phyloP scores from a whole-genome alignment of 805 yeast species.

The Metschnikowia drakensbergensis region DNA sequence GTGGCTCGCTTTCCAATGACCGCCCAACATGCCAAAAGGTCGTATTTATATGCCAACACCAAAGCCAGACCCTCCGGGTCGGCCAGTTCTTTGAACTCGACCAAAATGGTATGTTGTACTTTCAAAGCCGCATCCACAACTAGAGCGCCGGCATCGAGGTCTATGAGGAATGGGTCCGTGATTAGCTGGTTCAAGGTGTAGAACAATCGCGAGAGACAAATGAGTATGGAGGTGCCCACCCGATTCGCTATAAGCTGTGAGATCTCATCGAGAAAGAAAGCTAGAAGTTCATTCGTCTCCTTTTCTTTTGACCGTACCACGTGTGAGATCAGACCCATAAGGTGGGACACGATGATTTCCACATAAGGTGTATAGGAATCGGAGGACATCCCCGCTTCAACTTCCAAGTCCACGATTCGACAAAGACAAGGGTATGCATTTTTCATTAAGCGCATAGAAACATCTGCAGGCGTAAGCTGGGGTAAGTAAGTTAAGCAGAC shows the following conservation, averaged over 20 bases:
- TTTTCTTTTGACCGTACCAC: constrained; percentile 16
- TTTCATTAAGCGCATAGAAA: constrained; percentile 19
- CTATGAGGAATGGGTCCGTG: constrained; percentile 26
- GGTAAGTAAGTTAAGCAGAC: constrained; percentile 27
- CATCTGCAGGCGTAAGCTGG: constrained; percentile 22
- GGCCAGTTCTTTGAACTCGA: constrained; percentile 9
- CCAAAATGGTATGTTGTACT: constrained; percentile 23
- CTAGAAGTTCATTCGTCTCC: constrained; percentile 12
- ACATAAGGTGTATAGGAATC: constrained; percentile 12
- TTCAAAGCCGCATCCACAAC: constrained; percentile 19
- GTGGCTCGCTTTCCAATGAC: constrained; percentile 16
- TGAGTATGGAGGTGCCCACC: constrained; percentile 17
- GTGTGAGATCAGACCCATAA: constrained; percentile 26
- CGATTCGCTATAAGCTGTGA: constrained; percentile 3
- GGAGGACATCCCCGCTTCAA: background rate
- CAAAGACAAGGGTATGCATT: constrained; percentile 23
- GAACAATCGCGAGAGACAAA: constrained; percentile 27
- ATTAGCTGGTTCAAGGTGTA: constrained; percentile 30
- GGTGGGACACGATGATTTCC: constrained; percentile 23
- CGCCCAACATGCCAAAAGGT: constrained; percentile 36
- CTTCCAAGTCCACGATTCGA: constrained; percentile 9
- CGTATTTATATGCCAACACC: constrained; percentile 27
- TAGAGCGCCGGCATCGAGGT: constrained; percentile 17
- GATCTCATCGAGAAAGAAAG: constrained; percentile 20
- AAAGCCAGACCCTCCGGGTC: constrained; percentile 19